Evolutionary conservation across 2,329 filamentous ascomycete species (phyloP), one percentile per base, ranked within the genome.

Genomic region (Blastomyces gilchristii): DNA sequence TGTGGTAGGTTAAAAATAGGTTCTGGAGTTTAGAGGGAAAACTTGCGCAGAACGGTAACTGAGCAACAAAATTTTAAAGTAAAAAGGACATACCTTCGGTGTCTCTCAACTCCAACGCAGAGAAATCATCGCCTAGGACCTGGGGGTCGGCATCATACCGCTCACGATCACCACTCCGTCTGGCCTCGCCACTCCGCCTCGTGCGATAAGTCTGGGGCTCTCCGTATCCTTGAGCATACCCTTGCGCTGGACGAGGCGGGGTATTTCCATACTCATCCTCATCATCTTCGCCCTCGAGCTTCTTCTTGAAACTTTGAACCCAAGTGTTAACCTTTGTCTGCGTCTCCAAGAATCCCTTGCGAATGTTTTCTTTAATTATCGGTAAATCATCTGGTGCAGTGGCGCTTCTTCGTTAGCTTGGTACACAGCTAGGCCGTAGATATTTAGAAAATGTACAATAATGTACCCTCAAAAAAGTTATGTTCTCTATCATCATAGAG

Each of bases 81-180:
- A 53, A 52, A 62, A 67, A 25, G 49, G 22, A 2, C 67, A 63
- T 69, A 83, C 82, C 78, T 73, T 87, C 85, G 53, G 83, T 80
- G 67, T 88, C 85, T 65, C 81, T 80, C 65, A 88, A 69, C 70
- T 87, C 84, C 7, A 88, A 78, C 50, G 81, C 80, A 62, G 85
- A 82, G 77, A 99, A 97, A 71, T 97, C 92, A 70, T 97, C 93
- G 65, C 87, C 87, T 41, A 99, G 81, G 47, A 97, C 85, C 72
- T 92, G 86, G 39, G 93, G 94, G 73, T 99, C 94, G 37, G 92
- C 91, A 74, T 99, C 94, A 72, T 99, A 99, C 63, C 91, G 87
- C 69, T 92, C 88, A 66, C 92, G 91, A 74, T 97, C 93, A 50
- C 88, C 88, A 73, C 92, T 96, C 69, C 89, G 84, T 69, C 88